Percentiles rank a stretch among this genome's conserved stretches.
These are phyloP conservation scores for Fusarium sp. DNA, from an alignment of 2,329 filamentous ascomycete species.

Conservation along the genomic window DNA sequence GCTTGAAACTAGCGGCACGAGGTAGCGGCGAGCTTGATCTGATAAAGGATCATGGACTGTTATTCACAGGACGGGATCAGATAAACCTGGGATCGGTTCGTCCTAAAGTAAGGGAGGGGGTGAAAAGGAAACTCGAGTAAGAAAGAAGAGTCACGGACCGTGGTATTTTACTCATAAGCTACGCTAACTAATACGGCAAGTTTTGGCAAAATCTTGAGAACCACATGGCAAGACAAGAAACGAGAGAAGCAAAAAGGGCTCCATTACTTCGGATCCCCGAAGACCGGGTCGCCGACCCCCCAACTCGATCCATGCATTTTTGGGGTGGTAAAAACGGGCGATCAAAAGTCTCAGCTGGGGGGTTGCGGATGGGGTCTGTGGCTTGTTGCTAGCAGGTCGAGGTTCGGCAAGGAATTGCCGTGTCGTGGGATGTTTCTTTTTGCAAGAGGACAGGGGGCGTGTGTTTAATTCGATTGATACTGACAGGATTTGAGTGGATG, in stretches of 20 bases:
- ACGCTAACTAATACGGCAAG: slow-evolving; percentile 9
- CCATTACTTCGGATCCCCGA: neutral
- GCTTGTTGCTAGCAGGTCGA: slow-evolving; percentile 33
- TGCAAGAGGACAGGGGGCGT: neutral
- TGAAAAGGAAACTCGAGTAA: neutral
- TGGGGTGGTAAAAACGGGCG: slow-evolving; percentile 11
- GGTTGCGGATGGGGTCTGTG: slow-evolving; percentile 23
- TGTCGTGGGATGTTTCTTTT: slow-evolving; percentile 29
- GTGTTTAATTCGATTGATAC: slow-evolving; percentile 13
- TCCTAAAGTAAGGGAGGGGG: neutral
- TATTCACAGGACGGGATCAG: slow-evolving; percentile 25
- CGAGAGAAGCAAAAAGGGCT: slow-evolving; percentile 1
- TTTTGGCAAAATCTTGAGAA: slow-evolving; percentile 17
- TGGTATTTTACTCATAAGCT: slow-evolving; percentile 18
- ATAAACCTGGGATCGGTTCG: slow-evolving; percentile 17
- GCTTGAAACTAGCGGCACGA: neutral
- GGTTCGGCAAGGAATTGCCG: slow-evolving; percentile 44
- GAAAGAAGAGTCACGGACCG: slow-evolving; percentile 3
- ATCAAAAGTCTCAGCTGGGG: slow-evolving; percentile 22
- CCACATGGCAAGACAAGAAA: slow-evolving; percentile 5
- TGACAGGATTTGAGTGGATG: slow-evolving; percentile 1
- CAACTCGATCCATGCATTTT: neutral
- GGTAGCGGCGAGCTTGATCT: slow-evolving; percentile 2
- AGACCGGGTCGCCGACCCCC: neutral
- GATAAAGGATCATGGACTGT: slow-evolving; percentile 5